These are phyloP conservation scores for Fonsecaea monophora DNA, from an alignment of 2,329 filamentous ascomycete genomes.

Conservation along the genomic window DNA sequence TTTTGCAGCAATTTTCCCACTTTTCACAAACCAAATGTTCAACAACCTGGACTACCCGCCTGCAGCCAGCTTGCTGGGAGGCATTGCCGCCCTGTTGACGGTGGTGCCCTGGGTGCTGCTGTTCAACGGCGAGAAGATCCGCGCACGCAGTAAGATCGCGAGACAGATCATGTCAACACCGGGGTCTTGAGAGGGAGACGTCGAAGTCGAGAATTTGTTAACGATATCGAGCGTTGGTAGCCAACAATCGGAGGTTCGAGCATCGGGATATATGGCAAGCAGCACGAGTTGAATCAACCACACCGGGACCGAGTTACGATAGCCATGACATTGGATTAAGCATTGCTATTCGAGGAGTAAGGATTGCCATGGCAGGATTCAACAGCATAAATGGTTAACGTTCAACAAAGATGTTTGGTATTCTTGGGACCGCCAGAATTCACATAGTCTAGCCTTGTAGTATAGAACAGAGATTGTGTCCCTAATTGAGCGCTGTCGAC, in stretches of 20 bases:
- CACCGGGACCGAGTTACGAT: background rate
- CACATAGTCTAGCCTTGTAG: background rate
- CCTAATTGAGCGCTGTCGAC: background rate
- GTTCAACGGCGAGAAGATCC: conserved; percentile 77
- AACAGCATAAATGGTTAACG: background rate
- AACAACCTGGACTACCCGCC: conserved; percentile 71
- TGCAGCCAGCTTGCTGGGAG: conserved; percentile 77
- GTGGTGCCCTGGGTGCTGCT: conserved; percentile 87
- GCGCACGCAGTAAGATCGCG: conserved; percentile 78
- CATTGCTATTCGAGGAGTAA: background rate
- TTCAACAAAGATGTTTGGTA: background rate
- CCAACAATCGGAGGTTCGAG: background rate
- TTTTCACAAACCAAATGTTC: conserved; percentile 78
- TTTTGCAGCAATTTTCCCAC: conserved; percentile 78
- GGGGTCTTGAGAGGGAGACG: background rate
- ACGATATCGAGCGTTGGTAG: background rate
- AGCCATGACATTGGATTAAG: background rate
- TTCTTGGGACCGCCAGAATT: background rate
- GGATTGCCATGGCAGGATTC: background rate
- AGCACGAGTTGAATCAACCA: background rate
- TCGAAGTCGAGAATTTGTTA: background rate
- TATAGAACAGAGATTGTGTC: background rate
- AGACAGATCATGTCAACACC: conserved; percentile 44
- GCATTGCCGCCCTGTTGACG: conserved; percentile 70
- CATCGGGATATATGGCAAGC: background rate